Base-by-base conservation (phyloP, 208 protist species). In the Angomonas ambiguus region DNA sequence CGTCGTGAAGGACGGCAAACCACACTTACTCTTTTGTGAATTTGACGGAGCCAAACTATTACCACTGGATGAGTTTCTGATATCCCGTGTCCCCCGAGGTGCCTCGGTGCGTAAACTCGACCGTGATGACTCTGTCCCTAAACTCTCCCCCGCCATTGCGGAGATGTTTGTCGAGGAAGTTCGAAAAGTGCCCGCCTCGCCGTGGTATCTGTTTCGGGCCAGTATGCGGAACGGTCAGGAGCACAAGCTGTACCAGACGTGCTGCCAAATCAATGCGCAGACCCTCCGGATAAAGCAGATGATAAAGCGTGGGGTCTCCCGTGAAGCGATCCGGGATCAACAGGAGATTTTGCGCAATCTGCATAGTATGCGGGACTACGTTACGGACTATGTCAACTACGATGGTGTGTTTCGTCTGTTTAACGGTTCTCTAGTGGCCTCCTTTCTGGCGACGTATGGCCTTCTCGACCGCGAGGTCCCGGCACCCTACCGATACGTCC, bases 201-300 rank as follows among this genome's bases (percentile, higher is more conserved):
- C 90, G 65, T 95, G 90, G 90, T 95, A 91, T 68, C 72, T 92
- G n/a, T 93, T 95, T 64, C 74, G 61, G 5, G 86, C 87, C 16
- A 92, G 85, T 72, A 73, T 74, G 69, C 82, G 87, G 8, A 34
- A 53, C n/a, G 74, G 78, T 18, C 62, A 79, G 51, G 85, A 92
- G 69, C 71, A 91, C 64, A 81, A 84, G 38, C 85, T 91, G 67
- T 95, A 93, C 71, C 76, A 92, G 53, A 83, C 84, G 63, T 74
- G 73, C 24, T 76, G 91, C 24, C 63, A 74, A 24, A 88, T 95
- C 81, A 79, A 84, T 61, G 48, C 76, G 51, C 82, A 93, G 74
- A 76, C 84, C 24, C 60, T 67, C 49, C 79, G 79, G 62, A 76
- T 95, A 31, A 64, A 77, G 20, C 45, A 75, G 31, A 93, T 96